Evolutionary conservation across 1,139 yeast species (phyloP).

Genomic region (Diutina siamensis): DNA sequence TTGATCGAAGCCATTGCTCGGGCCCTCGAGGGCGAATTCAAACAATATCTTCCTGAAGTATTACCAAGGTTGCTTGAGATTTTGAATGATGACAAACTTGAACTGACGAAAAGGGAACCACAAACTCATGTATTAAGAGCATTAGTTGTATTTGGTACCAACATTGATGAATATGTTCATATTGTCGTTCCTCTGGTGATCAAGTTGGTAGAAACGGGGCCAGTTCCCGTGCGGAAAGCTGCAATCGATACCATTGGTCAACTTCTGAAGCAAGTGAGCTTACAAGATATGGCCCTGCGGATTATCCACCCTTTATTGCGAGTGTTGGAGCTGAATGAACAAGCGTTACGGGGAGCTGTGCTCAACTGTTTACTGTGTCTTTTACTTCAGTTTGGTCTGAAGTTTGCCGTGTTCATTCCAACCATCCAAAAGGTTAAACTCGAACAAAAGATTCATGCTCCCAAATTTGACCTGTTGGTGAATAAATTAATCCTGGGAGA

Average conservation of each 20-base stretch:
- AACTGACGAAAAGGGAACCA: slow-evolving; percentile 50
- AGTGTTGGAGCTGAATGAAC: slow-evolving; percentile 43
- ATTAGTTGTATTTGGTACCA: slow-evolving; percentile 80
- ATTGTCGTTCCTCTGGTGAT: slow-evolving; percentile 78
- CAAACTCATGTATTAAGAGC: slow-evolving; percentile 73
- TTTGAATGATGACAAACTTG: slow-evolving; percentile 67
- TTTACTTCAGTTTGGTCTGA: slow-evolving; percentile 71
- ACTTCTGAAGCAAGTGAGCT: slow-evolving; percentile 57
- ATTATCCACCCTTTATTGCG: slow-evolving; percentile 80
- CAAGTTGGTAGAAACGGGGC: slow-evolving; percentile 63
- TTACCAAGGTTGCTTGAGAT: slow-evolving; percentile 68
- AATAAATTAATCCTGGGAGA: slow-evolving; percentile 76
- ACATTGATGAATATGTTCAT: slow-evolving; percentile 81
- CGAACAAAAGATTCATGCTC: slow-evolving; percentile 54
- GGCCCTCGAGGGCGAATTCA: slow-evolving; percentile 88
- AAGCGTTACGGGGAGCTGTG: slow-evolving; percentile 52
- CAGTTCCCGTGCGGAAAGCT: slow-evolving; percentile 48
- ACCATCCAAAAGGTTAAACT: slow-evolving; percentile 64
- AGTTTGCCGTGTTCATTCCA: slow-evolving; percentile 80
- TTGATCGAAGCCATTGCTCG: slow-evolving; percentile 76
- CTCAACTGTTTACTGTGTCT: slow-evolving; percentile 76
- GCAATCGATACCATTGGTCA: slow-evolving; percentile 84
- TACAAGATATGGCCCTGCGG: slow-evolving; percentile 84
- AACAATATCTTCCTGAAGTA: slow-evolving; percentile 66
- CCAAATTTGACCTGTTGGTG: slow-evolving; percentile 72